Evolutionary conservation across 805 yeast species (phyloP).

Genomic region (Myxozyma monticola): DNA sequence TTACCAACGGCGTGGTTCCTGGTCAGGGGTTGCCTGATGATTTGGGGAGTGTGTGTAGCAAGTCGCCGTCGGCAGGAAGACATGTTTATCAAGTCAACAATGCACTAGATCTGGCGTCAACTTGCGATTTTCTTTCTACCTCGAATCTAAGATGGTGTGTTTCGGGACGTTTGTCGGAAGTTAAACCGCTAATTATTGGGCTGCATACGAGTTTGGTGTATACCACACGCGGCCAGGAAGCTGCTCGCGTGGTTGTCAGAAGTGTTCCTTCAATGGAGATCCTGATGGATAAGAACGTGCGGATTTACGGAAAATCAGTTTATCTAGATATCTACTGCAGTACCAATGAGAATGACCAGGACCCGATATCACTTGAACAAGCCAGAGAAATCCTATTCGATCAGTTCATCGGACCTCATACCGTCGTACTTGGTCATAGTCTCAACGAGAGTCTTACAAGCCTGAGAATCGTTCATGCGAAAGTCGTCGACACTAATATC

Average conservation of each 20-base stretch:
- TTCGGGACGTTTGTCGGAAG: no score
- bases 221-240: background rate
- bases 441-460: background rate
- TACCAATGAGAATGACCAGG: background rate
- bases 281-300: background rate
- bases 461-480: background rate
- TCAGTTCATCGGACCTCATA: background rate
- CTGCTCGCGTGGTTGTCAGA: background rate
- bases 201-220: background rate
- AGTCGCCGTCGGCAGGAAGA: no score
- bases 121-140: no score
- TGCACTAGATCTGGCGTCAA: no score
- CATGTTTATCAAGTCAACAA: no score
- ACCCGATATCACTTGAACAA: background rate
- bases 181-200: no score
- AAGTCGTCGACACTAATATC: background rate
- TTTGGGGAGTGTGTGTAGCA: no score
- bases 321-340: no score
- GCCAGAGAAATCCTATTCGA: background rate
- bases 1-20: no score
- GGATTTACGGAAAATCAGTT: background rate
- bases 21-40: no score
- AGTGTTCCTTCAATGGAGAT: background rate
- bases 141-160: no score
- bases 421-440: background rate